Evolutionary conservation across 371 early-diverging fungal species (phyloP), one percentile per base, ranked within the genome.

Genomic region (Gilbertella persicaria): DNA sequence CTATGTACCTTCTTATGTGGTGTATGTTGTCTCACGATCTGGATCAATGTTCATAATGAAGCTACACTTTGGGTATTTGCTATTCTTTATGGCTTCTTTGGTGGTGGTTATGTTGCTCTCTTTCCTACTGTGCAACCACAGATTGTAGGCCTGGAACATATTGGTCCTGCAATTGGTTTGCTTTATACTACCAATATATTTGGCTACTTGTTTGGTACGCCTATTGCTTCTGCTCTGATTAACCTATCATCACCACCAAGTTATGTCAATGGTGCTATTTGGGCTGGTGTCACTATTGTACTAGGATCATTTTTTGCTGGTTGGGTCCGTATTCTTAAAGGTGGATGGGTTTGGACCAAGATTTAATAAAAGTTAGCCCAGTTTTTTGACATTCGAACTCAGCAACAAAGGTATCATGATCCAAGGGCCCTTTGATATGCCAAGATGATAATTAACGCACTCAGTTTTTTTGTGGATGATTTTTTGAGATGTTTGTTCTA

Each of bases 151-250:
- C 38, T 75, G 10, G 70, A 66, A 9, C 58, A 76, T 50, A 55
- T 84, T 41, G 73, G 77, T 8, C 71, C 83, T 9, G 78, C 75
- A 20, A 58, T 78, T 33, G 83, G 83, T 8, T 49, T 83, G 28
- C 57, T 84, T n/a, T 84, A 77, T 33, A 50, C 71, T 21, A 73
- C 70, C 30, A 78, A 75, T 46, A 60, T 70, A 28, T 71, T 75
- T 41, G 84, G 84, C 3, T 77, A 81, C 49, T 26, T 82, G 50
- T 69, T 80, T 55, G 83, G 83, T 19, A 56, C 78, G 0, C 83
- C 84, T 6, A 79, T 82, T 39, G 79, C 79, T 13, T 74, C 82
- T 16, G 36, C 51, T 9, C 29, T 64, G 4, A 72, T 62, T 37
- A 67, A 77, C 44, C 55, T 78, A 17, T 66, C 63, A 24, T 25